Percentiles rank a stretch among this genome's conserved stretches.
phyloP scores from a whole-genome alignment of 805 yeast genomes.

The Schizosaccharomyces octosporus region DNA sequence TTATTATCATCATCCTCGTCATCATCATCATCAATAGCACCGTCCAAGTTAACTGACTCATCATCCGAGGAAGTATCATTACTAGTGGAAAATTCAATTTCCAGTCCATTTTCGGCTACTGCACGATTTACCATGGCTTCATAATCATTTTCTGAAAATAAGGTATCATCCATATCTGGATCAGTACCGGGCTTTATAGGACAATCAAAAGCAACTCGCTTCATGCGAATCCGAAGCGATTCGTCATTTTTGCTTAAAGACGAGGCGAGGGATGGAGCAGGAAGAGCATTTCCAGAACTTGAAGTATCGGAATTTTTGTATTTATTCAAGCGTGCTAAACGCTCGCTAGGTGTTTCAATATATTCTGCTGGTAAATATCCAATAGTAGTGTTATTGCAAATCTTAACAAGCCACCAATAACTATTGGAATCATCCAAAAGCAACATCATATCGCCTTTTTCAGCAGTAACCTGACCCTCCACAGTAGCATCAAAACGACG shows the following conservation, averaged over 20 bases:
- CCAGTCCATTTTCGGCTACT: neutral
- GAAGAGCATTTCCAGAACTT: neutral
- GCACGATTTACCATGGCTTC: neutral
- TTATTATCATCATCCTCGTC: neutral
- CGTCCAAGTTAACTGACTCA: neutral
- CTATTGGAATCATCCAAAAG: constrained; percentile 70
- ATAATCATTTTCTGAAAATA: neutral
- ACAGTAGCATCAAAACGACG: constrained; percentile 81
- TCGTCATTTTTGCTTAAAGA: neutral
- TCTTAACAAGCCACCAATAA: constrained; percentile 85
- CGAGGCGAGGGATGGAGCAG: neutral
- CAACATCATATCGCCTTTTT: constrained; percentile 59
- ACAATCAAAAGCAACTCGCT: neutral
- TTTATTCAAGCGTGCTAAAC: constrained; percentile 76
- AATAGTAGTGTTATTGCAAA: constrained; percentile 34
- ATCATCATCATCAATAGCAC: neutral
- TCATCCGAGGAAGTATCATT: neutral
- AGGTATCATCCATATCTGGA: neutral
- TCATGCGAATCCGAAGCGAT: neutral
- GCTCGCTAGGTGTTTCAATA: constrained; percentile 70
- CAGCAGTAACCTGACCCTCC: constrained; percentile 64
- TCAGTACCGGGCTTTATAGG: neutral
- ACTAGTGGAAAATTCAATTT: neutral
- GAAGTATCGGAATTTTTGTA: constrained; percentile 59
- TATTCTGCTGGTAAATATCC: constrained; percentile 96